Evolutionary conservation across 257 asterid species (phyloP), one percentile per base, ranked within the genome.

Genomic region (Agastache rugosa): DNA sequence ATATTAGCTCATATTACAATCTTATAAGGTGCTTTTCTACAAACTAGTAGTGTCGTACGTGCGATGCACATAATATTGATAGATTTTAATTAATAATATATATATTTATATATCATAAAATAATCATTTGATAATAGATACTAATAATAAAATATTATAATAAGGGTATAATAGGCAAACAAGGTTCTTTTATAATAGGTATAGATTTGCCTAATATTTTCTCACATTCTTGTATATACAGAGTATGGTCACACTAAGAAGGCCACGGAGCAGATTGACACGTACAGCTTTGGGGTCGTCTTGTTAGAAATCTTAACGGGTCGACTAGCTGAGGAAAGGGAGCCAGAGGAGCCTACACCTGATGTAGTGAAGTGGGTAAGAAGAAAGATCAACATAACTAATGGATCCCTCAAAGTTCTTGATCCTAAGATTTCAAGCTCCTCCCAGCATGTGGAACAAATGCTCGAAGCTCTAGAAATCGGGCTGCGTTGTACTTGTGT

Each of bases 361-460:
- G 90, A 93, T 71, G 90, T 93, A 15, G 95, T 93, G 54, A 85
- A 83, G 75, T 93, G 90, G 94, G 98, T 93, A 37, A 82, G 98
- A 58, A 89, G 97, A 79, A 93, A 93, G 80, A 81, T 93, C 42
- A 89, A 90, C 87, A 89, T 90, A 51, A 81, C 82, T 8, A 74
- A 87, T 70, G 98, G 96, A 35, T 80, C 86, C 47, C 11, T 70
- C 48, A 84, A 79, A 75, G 89, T 89, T 84, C 86, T 93, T 14
- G 97, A 93, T 77, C 86, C 87, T 0, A 86, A 73, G 80, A 85
- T 90, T 47, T 83, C 87, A 14, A 78, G 66, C 58, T 77, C 84
- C 27, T 84, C 77, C 79, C 85, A 75, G 31, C 42, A 44, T 27
- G 5, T 67, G 55, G 80, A 70, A 66, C 87, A 83, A 75, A 89